Evolutionary conservation across 306 rosid genomes (phyloP).

Genomic region (Oemleria cerasiformis): DNA sequence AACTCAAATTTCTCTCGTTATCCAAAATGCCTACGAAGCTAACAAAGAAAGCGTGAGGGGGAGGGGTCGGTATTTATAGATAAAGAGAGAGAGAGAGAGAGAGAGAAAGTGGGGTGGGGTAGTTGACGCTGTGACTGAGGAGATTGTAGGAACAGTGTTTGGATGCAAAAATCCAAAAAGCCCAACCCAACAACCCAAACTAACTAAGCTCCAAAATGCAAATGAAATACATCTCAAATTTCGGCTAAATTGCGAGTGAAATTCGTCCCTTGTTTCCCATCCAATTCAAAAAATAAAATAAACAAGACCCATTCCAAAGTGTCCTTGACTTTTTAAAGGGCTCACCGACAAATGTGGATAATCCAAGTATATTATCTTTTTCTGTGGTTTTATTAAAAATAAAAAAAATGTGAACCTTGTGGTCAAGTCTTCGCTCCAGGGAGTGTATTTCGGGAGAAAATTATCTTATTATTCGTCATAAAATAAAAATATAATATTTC

Average conservation of each 20-base stretch:
- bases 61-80: conserved; percentile 45
- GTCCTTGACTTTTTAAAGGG: conserved; percentile 22
- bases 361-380: conserved; percentile 10
- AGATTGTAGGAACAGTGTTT: conserved; percentile 10
- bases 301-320: background rate
- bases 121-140: conserved; percentile 29
- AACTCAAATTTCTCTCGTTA: conserved; percentile 7
- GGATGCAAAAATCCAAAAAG: background rate
- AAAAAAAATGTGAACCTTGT: background rate
- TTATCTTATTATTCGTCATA: too few relatives aligned
- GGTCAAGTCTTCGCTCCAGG: background rate
- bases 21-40: conserved; percentile 21
- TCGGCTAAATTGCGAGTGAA: conserved; percentile 9
- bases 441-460: conserved; percentile 12
- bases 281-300: background rate
- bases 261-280: background rate
- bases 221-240: conserved; percentile 22
- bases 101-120: conserved; percentile 20
- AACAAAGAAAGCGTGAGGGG: conserved; percentile 17
- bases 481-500: too few relatives aligned
- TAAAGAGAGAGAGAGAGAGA: background rate
- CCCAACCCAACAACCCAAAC: background rate
- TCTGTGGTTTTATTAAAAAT: too few relatives aligned
- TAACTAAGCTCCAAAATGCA: background rate
- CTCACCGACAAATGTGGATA: conserved; percentile 35